Percentiles rank a stretch among this genome's conserved stretches.
Conservation (phyloP, 2,329 filamentous ascomycete species). For the Cercospora berteroae region DNA sequence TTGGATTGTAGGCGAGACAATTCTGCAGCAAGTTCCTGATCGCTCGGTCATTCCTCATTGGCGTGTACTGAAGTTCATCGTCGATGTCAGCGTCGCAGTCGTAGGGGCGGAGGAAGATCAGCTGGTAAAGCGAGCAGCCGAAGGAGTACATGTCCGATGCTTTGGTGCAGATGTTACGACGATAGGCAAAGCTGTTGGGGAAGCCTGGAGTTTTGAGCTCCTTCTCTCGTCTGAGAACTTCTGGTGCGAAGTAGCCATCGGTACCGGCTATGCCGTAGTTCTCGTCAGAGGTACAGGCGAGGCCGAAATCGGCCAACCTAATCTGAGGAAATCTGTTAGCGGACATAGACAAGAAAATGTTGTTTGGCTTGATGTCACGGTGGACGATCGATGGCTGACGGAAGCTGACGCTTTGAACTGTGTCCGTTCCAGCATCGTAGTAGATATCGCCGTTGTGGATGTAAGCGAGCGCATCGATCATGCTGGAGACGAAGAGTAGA, state of each 20-base stretch:
- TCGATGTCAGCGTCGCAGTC: background rate
- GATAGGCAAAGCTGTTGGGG: background rate
- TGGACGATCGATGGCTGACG: constrained; percentile 15
- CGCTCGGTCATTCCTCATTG: background rate
- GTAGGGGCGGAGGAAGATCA: constrained; percentile 13
- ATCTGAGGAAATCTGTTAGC: constrained; percentile 12
- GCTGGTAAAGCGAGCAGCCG: constrained; percentile 26
- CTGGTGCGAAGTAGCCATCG: constrained; percentile 11
- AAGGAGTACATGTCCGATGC: constrained; percentile 30
- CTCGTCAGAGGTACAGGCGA: constrained; percentile 1
- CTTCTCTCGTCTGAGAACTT: constrained; percentile 28
- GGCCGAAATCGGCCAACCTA: constrained; percentile 16
- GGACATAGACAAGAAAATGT: constrained; percentile 16
- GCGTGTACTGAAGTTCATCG: background rate
- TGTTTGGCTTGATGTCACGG: constrained; percentile 16
- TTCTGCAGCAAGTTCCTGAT: constrained; percentile 6
- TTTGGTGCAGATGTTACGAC: constrained; percentile 19
- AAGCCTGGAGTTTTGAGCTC: constrained; percentile 19
- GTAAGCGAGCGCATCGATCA: constrained; percentile 30
- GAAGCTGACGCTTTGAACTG: background rate
- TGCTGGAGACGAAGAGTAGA: constrained; percentile 28
- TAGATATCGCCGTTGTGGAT: constrained; percentile 28
- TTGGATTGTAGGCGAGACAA: constrained; percentile 4
- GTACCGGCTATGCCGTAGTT: constrained; percentile 15
- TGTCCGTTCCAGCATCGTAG: constrained; percentile 3